phyloP scores from a whole-genome alignment of 371 early-diverging fungal species.

The Vairimorpha ceranae region DNA sequence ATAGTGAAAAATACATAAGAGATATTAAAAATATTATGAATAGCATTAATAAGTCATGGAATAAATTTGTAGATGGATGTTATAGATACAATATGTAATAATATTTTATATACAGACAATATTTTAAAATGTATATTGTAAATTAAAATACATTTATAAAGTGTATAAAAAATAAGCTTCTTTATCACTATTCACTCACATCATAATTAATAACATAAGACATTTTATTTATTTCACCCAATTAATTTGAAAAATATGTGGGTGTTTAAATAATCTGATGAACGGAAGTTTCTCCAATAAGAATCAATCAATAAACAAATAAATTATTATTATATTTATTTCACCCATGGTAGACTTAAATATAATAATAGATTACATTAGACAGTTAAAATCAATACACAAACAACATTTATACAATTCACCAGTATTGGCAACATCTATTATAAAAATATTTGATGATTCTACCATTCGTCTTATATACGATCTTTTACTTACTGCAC shows the following conservation, averaged over 20 bases:
- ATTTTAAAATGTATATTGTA: too few species aligned
- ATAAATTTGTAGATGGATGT: neutral
- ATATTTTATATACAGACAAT: too few species aligned
- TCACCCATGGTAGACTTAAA: neutral
- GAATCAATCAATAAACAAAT: too few species aligned
- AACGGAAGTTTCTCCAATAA: too few species aligned
- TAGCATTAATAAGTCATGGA: neutral
- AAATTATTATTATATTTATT: too few species aligned
- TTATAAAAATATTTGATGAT: constrained; percentile 41
- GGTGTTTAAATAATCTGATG: too few species aligned
- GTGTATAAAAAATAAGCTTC: too few species aligned
- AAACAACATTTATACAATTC: constrained; percentile 1
- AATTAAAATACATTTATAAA: too few species aligned
- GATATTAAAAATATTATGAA: neutral
- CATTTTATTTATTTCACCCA: too few species aligned
- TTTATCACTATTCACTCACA: too few species aligned
- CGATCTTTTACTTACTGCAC: constrained; percentile 11
- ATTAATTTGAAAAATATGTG: too few species aligned
- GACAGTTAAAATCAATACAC: neutral
- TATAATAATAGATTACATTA: constrained; percentile 9
- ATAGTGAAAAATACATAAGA: neutral
- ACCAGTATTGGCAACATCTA: constrained; percentile 25
- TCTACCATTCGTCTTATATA: constrained; percentile 27
- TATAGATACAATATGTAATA: neutral
- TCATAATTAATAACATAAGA: too few species aligned